Evolutionary conservation across 805 yeast species (phyloP).

Genomic region (Saccharomyces eubayanus): DNA sequence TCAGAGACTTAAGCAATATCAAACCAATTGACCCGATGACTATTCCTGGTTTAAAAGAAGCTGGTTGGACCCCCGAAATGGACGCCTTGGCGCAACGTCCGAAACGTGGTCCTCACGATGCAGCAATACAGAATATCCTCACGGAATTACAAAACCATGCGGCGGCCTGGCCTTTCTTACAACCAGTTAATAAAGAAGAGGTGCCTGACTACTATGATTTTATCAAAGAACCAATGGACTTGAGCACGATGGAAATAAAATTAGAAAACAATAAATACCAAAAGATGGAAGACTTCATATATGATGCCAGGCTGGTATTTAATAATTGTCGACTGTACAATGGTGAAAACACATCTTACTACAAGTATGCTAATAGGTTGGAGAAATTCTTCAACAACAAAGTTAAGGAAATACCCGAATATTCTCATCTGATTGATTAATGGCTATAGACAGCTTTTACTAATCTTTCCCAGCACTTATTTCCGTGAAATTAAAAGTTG

Average conservation of each 20-base stretch:
- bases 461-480: background rate
- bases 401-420: conserved; percentile 86
- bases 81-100: conserved; percentile 94
- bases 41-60: conserved; percentile 86
- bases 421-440: conserved; percentile 67
- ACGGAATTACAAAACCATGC: conserved; percentile 90
- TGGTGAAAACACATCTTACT: conserved; percentile 90
- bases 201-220: conserved; percentile 95
- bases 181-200: conserved; percentile 87
- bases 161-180: conserved; percentile 95
- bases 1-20: conserved; percentile 41
- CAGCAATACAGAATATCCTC: conserved; percentile 80
- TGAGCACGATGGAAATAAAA: conserved; percentile 89
- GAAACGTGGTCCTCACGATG: conserved; percentile 88
- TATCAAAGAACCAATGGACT: conserved; percentile 96
- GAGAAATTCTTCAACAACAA: conserved; percentile 82
- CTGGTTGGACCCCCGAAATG: conserved; percentile 98
- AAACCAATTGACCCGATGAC: conserved; percentile 65
- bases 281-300: conserved; percentile 81
- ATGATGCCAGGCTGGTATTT: conserved; percentile 79
- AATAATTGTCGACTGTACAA: conserved; percentile 89
- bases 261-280: conserved; percentile 87
- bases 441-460: background rate
- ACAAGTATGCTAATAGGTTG: conserved; percentile 85
- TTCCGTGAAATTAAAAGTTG: too few relatives aligned